Percentiles rank a stretch among this genome's conserved stretches.
Evolutionary conservation across 768 basidiomycete species (phyloP).

Genomic region (Suillus variegatus): DNA sequence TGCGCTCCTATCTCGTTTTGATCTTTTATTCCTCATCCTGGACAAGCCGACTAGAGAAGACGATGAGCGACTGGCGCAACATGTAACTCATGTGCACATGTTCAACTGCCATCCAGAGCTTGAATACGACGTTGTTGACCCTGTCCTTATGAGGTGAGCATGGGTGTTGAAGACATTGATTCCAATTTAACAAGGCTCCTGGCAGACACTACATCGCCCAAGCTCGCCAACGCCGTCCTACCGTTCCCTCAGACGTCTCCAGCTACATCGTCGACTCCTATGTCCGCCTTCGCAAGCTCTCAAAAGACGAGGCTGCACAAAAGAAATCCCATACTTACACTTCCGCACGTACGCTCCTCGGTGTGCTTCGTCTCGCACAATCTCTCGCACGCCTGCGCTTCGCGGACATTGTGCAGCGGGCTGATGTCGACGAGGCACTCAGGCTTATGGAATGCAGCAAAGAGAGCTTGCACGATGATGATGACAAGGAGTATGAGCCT

Average conservation of each 20-base stretch:
- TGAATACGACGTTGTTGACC: slow-evolving; percentile 82
- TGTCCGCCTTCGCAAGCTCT: slow-evolving; percentile 90
- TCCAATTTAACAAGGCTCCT: slow-evolving; percentile 12
- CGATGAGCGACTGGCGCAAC: slow-evolving; percentile 93
- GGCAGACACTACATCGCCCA: slow-evolving; percentile 91
- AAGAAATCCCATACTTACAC: slow-evolving; percentile 94
- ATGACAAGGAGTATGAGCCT: slow-evolving; percentile 63
- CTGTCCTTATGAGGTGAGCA: slow-evolving; percentile 81
- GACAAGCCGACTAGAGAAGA: slow-evolving; percentile 95
- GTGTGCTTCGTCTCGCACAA: slow-evolving; percentile 91
- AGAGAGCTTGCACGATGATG: slow-evolving; percentile 82
- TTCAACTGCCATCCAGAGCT: slow-evolving; percentile 86
- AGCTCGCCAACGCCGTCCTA: slow-evolving; percentile 85
- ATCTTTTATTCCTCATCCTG: slow-evolving; percentile 93
- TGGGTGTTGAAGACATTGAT: background rate
- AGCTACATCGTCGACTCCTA: slow-evolving; percentile 94
- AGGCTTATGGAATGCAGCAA: slow-evolving; percentile 98
- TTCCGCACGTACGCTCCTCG: slow-evolving; percentile 93
- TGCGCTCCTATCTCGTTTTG: slow-evolving; percentile 93
- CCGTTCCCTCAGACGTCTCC: slow-evolving; percentile 87
- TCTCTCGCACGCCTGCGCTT: slow-evolving; percentile 92
- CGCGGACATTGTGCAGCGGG: slow-evolving; percentile 74
- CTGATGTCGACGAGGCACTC: slow-evolving; percentile 95
- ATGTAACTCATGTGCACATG: slow-evolving; percentile 99
- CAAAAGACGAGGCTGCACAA: slow-evolving; percentile 86